Evolutionary conservation across 2,329 filamentous ascomycete genomes (phyloP).

Genomic region (Penicillium sp.): DNA sequence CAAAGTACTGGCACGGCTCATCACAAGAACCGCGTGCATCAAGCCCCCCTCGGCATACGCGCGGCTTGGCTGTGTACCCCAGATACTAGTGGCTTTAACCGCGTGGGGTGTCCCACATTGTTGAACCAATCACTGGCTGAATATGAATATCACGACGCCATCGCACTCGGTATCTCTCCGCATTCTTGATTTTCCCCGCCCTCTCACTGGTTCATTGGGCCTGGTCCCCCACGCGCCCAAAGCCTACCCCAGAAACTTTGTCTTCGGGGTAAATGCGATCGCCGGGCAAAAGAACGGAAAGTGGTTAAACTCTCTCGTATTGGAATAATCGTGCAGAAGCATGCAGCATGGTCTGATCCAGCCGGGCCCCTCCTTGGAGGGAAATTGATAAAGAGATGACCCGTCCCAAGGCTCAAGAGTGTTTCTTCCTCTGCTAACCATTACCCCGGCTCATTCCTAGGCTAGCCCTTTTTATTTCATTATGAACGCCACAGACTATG

Average conservation of each 20-base stretch:
- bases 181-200: neutral
- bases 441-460: neutral
- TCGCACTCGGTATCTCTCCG: neutral
- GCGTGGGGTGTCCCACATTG: neutral
- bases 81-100: neutral
- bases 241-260: neutral
- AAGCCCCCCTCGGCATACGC: neutral
- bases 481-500: conserved; percentile 12
- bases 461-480: neutral
- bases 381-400: neutral
- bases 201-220: neutral
- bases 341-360: neutral
- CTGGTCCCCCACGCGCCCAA: neutral
- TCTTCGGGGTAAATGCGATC: neutral
- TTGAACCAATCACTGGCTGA: neutral
- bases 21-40: neutral
- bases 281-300: neutral
- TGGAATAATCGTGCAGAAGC: neutral
- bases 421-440: neutral
- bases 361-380: neutral
- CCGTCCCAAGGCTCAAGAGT: neutral
- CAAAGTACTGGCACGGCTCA: neutral
- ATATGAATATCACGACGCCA: neutral
- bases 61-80: neutral
- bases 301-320: neutral